These are phyloP conservation scores for Blastobotrys apis DNA, from an alignment of 1,139 yeast genomes.

Conservation along the genomic window DNA sequence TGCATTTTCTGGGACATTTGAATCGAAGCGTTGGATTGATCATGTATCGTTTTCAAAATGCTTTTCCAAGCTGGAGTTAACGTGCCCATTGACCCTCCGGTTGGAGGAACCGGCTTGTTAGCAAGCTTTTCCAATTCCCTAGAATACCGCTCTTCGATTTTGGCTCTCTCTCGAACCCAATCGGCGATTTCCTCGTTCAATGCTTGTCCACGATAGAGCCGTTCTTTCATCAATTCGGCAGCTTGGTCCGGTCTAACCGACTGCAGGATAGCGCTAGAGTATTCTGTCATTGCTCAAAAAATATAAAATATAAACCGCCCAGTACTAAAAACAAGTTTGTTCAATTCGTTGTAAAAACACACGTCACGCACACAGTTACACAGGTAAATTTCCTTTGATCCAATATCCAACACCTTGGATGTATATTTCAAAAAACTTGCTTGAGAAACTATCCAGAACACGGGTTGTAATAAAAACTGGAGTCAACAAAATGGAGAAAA, in stretches of 20 bases:
- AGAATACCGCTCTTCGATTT: slow-evolving; percentile 36
- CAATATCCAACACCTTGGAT: too few relatives aligned
- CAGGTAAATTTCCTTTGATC: too few relatives aligned
- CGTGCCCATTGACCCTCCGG: slow-evolving; percentile 30
- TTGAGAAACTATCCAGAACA: too few relatives aligned
- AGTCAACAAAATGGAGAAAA: too few relatives aligned
- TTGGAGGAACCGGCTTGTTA: slow-evolving; percentile 22
- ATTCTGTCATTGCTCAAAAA: slow-evolving; percentile 25
- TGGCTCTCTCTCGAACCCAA: slow-evolving; percentile 37
- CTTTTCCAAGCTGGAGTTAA: slow-evolving; percentile 34
- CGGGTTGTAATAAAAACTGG: too few relatives aligned
- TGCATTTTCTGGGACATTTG: slow-evolving; percentile 32
- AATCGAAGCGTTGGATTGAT: slow-evolving; percentile 30
- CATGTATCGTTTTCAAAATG: slow-evolving; percentile 28
- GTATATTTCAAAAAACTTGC: too few relatives aligned
- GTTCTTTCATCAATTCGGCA: slow-evolving; percentile 32
- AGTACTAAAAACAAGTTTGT: too few relatives aligned
- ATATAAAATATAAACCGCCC: too few relatives aligned
- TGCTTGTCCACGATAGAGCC: slow-evolving; percentile 30
- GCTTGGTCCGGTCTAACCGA: slow-evolving; percentile 32
- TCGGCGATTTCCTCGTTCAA: slow-evolving; percentile 35
- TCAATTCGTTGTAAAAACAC: too few relatives aligned
- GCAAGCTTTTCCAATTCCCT: slow-evolving; percentile 35
- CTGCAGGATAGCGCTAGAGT: slow-evolving; percentile 33
- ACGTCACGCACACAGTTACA: too few relatives aligned